Evolutionary conservation across 2,329 filamentous ascomycete genomes (phyloP), one percentile per base, ranked within the genome.

Genomic region (Rhynchosporium secalis): DNA sequence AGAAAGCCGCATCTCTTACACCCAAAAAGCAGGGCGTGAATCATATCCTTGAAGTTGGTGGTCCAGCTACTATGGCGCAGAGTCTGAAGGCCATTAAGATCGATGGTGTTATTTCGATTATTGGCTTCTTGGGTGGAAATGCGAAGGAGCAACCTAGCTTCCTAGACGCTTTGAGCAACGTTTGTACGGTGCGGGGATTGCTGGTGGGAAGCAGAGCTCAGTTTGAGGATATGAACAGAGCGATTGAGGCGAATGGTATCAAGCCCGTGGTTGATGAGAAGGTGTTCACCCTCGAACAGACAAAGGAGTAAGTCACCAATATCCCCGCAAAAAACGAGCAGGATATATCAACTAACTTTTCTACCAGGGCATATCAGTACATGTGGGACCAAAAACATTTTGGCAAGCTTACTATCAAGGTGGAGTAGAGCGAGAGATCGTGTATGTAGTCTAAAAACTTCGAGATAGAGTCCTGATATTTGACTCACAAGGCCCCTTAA

Each of bases 361-460:
- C 43, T 28, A 36, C 48, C 33, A 80, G 58, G 56, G 80, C 79
- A 1, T 82, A 80, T 68, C 74, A 82, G 61, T 80, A 82, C 62
- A 77, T 80, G 76, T 81, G 75, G 77, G 78, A 76, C 43, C 77
- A 80, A 68, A 81, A 80, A 66, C 80, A 83, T 69, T 77, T 82
- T 65, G 79, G 80, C 46, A 82, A 82, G 70, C 65, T 82, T 60
- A 69, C 73, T 12, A 76, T 82, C 63, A 77, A 70, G 64, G 72
- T 73, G 41, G 57, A 49, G 29, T 60, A 49, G 45, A 43, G 45
- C 5, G 36, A 29, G 26, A 33, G 51, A 29, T 40, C 20, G n/a
- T 8, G 31, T 3, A 13, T 26, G 43, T 8, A 4, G 20, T 20
- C 29, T 9, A 45, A 31, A 45, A 12, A 45, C 13, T 12, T 12